Evolutionary conservation across 2,329 filamentous ascomycete species (phyloP).

Genomic region (Claviceps monticola): DNA sequence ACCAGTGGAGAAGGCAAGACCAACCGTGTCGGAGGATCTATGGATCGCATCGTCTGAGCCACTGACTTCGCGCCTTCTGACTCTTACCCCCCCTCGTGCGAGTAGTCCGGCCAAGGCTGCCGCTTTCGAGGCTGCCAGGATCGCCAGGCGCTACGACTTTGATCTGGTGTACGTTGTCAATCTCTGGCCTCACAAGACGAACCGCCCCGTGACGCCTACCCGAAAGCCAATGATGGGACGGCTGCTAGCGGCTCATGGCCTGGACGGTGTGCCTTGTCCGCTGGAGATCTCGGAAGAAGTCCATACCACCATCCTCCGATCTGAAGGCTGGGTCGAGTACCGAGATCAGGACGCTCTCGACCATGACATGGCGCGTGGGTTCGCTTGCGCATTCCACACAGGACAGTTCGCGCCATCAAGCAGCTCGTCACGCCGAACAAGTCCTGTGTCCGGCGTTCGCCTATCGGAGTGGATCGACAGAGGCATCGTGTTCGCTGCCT

Average conservation of each 20-base stretch:
- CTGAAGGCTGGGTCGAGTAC: conserved; percentile 39
- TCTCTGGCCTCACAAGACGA: conserved; percentile 32
- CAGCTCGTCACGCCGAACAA: conserved; percentile 13
- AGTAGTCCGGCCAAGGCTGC: conserved; percentile 31
- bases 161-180: conserved; percentile 46
- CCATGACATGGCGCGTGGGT: conserved; percentile 36
- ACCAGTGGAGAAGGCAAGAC: conserved; percentile 2
- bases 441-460: conserved; percentile 13
- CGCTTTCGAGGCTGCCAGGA: conserved; percentile 39
- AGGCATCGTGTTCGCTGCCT: conserved; percentile 43
- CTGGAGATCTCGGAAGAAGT: conserved; percentile 36
- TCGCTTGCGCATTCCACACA: conserved; percentile 39
- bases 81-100: conserved; percentile 30
- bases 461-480: conserved; percentile 24
- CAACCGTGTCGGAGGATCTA: conserved; percentile 10
- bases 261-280: conserved; percentile 35
- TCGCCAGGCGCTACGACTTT: conserved; percentile 42
- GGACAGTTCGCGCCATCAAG: conserved; percentile 19
- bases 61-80: conserved; percentile 22
- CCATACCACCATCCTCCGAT: conserved; percentile 35
- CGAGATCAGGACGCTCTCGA: conserved; percentile 26
- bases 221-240: conserved; percentile 28
- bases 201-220: conserved; percentile 1
- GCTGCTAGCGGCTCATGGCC: conserved; percentile 40
- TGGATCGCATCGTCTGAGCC: conserved; percentile 12